These are phyloP conservation scores for Petunia hybrid DNA, from an alignment of 305 asterid species.

Conservation along the genomic window DNA sequence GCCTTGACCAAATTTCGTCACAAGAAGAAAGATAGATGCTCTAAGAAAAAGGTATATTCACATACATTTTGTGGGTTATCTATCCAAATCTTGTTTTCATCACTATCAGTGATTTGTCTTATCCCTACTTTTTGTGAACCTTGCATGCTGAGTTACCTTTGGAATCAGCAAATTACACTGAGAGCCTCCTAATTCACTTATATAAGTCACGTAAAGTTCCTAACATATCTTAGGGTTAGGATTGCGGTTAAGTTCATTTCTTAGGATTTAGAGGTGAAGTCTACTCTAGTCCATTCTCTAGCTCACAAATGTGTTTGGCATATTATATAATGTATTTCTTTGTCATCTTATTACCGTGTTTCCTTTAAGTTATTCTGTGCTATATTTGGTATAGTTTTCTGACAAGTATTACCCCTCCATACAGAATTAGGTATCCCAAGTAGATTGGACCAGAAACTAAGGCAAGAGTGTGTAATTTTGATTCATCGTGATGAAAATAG, in stretches of 20 bases:
- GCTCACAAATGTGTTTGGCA: background rate
- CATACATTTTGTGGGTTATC: conserved; percentile 3
- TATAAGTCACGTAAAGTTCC: background rate
- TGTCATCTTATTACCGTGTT: background rate
- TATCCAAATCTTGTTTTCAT: conserved; percentile 13
- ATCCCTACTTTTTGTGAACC: conserved; percentile 13
- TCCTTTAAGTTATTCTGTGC: background rate
- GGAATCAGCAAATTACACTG: background rate
- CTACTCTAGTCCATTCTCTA: background rate
- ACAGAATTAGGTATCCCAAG: background rate
- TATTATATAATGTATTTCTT: too few species aligned
- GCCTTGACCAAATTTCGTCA: conserved; percentile 77
- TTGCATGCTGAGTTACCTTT: background rate
- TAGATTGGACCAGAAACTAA: background rate
- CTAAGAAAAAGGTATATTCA: conserved; percentile 42
- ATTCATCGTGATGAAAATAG: background rate
- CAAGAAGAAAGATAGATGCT: conserved; percentile 62
- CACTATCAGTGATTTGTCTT: conserved; percentile 17
- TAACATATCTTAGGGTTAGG: too few species aligned
- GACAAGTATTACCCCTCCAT: background rate
- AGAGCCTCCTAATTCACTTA: background rate
- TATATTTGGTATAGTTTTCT: background rate
- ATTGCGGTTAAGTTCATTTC: background rate
- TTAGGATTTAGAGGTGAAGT: background rate
- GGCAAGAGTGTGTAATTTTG: background rate